These are phyloP conservation scores for Fusarium sp. DNA, from an alignment of 2,329 filamentous ascomycete genomes.

Conservation along the genomic window DNA sequence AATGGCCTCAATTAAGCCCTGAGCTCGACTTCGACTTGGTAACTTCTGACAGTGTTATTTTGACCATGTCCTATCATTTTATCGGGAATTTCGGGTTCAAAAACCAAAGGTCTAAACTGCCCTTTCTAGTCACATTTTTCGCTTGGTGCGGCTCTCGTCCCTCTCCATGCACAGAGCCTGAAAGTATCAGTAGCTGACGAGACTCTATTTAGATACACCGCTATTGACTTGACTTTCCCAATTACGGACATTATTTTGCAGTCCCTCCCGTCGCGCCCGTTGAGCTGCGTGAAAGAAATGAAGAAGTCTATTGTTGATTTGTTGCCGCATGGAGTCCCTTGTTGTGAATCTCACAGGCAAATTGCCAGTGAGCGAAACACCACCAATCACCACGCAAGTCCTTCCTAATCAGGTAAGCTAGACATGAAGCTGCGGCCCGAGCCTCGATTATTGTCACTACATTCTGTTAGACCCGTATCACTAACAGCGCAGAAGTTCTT, in stretches of 20 bases:
- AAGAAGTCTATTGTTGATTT: no score
- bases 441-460: not conserved
- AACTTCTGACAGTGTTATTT: no score
- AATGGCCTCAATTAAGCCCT: no score
- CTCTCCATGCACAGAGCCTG: not conserved
- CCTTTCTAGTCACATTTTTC: not conserved
- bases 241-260: accelerated
- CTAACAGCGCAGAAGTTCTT: not conserved
- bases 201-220: not conserved
- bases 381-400: not conserved
- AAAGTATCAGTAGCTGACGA: accelerated
- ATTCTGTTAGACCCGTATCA: not conserved
- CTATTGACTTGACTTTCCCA: accelerated
- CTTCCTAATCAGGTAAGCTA: no score
- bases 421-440: not conserved
- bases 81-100: no score
- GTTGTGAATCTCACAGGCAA: not conserved
- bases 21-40: no score
- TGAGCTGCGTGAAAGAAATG: no score
- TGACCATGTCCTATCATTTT: not conserved
- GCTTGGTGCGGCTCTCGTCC: accelerated
- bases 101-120: accelerated
- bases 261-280: accelerated
- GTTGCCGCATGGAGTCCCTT: no score
- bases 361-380: not conserved